A percentile compares a stretch with the other conserved stretches of the same genome.
These are phyloP conservation scores for Hyphopichia khmerensis DNA, from an alignment of 1,139 yeast genomes.

Conservation along the genomic window DNA sequence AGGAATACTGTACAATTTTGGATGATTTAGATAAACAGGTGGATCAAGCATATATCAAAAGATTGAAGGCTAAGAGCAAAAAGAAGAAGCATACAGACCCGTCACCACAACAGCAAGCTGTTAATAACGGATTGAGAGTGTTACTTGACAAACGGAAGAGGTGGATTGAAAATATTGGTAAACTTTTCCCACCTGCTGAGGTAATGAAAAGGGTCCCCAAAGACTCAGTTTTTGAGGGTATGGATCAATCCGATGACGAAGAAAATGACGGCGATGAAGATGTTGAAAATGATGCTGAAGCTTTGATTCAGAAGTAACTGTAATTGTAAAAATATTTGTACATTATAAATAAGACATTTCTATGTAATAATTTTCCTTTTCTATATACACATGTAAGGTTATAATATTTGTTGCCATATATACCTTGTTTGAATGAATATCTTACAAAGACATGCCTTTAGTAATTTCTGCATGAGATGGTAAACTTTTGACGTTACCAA, in stretches of 20 bases:
- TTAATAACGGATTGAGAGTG: constrained; percentile 75
- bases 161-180: constrained; percentile 91
- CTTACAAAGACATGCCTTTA: constrained; percentile 30
- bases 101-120: constrained; percentile 50
- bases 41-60: constrained; percentile 87
- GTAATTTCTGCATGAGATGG: constrained; percentile 58
- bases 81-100: constrained; percentile 54
- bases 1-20: constrained; percentile 83
- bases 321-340: background rate
- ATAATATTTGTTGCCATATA: too few relatives aligned
- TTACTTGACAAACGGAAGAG: constrained; percentile 80
- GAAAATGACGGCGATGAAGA: constrained; percentile 47
- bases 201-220: constrained; percentile 76
- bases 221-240: constrained; percentile 50
- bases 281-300: constrained; percentile 52
- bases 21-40: constrained; percentile 96
- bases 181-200: constrained; percentile 67
- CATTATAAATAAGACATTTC: background rate
- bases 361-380: background rate
- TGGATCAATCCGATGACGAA: constrained; percentile 40
- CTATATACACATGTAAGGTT: background rate
- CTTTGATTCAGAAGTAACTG: constrained; percentile 3
- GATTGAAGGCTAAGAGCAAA: constrained; percentile 79
- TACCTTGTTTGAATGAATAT: background rate
- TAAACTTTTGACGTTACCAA: constrained; percentile 73